Percentiles rank a stretch among this genome's conserved stretches.
Evolutionary conservation across 805 yeast species (phyloP).

Genomic region (Sugiyamaella qingdaonensis): DNA sequence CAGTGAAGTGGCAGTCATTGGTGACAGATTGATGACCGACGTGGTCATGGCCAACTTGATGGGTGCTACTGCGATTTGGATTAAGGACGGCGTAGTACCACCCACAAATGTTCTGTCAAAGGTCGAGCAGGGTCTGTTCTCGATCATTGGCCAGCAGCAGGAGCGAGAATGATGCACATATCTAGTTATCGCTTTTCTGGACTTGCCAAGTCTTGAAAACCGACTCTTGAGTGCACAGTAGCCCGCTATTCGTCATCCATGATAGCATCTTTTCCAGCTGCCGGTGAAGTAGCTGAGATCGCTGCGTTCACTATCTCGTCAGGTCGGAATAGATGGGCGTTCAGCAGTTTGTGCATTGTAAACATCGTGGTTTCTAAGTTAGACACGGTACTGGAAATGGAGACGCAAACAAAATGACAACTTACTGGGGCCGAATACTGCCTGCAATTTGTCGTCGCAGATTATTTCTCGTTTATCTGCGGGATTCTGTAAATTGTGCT

Average conservation of each 20-base stretch:
- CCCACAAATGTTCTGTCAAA: slow-evolving; percentile 10
- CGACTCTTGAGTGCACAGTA: too few relatives aligned
- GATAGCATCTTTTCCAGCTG: too few relatives aligned
- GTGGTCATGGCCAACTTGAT: slow-evolving; percentile 89
- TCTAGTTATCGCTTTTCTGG: too few relatives aligned
- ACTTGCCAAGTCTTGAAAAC: too few relatives aligned
- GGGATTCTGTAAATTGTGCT: slow-evolving; percentile 60
- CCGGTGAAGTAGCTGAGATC: too few relatives aligned
- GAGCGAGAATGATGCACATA: too few relatives aligned
- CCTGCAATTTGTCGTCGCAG: slow-evolving; percentile 55
- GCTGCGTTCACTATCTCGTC: slow-evolving; percentile 7
- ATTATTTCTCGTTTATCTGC: slow-evolving; percentile 58
- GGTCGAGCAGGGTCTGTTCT: slow-evolving; percentile 17
- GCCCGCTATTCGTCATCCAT: too few relatives aligned
- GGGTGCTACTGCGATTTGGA: slow-evolving; percentile 85
- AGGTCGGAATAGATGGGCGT: slow-evolving; percentile 20
- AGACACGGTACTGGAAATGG: not conserved
- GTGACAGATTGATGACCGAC: slow-evolving; percentile 90
- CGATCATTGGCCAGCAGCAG: not conserved
- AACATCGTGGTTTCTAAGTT: slow-evolving; percentile 23
- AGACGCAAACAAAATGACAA: not conserved
- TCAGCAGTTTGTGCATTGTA: slow-evolving; percentile 28
- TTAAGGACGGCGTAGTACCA: slow-evolving; percentile 64
- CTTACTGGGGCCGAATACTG: slow-evolving; percentile 51
- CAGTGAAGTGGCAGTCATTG: slow-evolving; percentile 74